These are phyloP conservation scores for Aspergillus sp. DNA, from an alignment of 2,329 filamentous ascomycete genomes.

Conservation along the genomic window DNA sequence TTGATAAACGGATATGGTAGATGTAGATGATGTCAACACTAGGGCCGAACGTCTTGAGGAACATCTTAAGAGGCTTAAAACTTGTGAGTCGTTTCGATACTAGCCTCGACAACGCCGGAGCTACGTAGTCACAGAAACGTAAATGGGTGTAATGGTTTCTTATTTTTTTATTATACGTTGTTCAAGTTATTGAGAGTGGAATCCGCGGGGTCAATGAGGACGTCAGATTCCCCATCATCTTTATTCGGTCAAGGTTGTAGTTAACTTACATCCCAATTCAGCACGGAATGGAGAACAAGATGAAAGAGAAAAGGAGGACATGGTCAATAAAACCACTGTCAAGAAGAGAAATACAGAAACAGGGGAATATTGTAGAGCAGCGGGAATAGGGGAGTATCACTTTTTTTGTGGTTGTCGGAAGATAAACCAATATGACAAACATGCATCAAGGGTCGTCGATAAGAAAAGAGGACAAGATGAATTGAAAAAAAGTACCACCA, in stretches of 20 bases:
- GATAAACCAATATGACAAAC: slow-evolving; percentile 13
- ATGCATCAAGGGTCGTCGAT: slow-evolving; percentile 17
- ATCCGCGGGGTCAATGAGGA: not conserved
- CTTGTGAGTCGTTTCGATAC: not conserved
- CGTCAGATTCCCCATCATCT: slow-evolving; percentile 7
- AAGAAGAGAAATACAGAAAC: slow-evolving; percentile 4
- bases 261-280: slow-evolving; percentile 10
- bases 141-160: not conserved
- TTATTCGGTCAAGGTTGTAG: not conserved
- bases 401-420: slow-evolving; percentile 17
- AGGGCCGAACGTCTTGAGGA: no score
- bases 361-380: slow-evolving; percentile 7
- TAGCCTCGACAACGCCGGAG: not conserved
- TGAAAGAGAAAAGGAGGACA: not conserved
- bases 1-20: not conserved
- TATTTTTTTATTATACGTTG: not conserved
- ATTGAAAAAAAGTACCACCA: slow-evolving; percentile 9
- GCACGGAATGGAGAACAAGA: slow-evolving; percentile 7
- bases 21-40: not conserved
- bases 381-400: slow-evolving; percentile 23
- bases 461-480: not conserved
- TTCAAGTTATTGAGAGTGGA: not conserved
- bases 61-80: no score
- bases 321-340: slow-evolving; percentile 9
- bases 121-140: not conserved